phyloP scores from a whole-genome alignment of 768 basidiomycete species.

The Boletus rufocinnamomeus region DNA sequence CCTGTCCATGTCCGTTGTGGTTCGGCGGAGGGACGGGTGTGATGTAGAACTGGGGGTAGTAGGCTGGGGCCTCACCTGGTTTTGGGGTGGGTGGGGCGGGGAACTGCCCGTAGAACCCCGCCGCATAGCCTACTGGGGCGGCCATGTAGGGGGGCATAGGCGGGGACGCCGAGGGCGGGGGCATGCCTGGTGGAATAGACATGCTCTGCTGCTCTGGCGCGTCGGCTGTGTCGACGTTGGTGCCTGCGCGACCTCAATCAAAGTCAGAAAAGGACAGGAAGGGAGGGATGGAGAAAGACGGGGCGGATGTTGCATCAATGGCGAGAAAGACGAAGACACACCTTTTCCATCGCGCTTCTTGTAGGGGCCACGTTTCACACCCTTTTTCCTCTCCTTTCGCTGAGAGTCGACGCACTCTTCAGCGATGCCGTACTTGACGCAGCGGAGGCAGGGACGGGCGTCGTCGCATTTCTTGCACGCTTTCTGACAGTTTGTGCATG shows the following conservation, averaged over 20 bases:
- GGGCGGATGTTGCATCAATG: conserved; percentile 18
- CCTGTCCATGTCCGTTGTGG: conserved; percentile 43
- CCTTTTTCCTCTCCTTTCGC: conserved; percentile 90
- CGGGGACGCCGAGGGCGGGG: conserved; percentile 47
- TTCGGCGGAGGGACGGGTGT: conserved; percentile 45
- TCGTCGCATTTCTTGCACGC: conserved; percentile 93
- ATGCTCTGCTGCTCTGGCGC: conserved; percentile 45
- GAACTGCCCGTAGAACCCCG: conserved; percentile 59
- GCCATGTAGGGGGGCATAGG: conserved; percentile 53
- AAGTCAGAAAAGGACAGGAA: conserved; percentile 42
- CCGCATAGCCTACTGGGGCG: conserved; percentile 51
- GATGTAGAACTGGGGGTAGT: conserved; percentile 53
- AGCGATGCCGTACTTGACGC: conserved; percentile 85
- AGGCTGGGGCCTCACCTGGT: conserved; percentile 52
- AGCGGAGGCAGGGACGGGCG: conserved; percentile 89
- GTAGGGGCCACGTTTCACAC: conserved; percentile 86
- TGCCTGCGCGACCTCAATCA: conserved; percentile 60
- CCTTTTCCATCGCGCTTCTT: conserved; percentile 95
- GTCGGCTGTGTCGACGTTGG: conserved; percentile 49
- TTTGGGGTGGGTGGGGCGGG: conserved; percentile 49
- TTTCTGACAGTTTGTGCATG: conserved; percentile 88
- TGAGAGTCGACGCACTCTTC: conserved; percentile 90
- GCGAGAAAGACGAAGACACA: conserved; percentile 45
- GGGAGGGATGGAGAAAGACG: neutral
- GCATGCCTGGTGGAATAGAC: conserved; percentile 44